Conservation (phyloP, 2,329 filamentous ascomycete genomes). For the Periglandula ipomoeae region DNA sequence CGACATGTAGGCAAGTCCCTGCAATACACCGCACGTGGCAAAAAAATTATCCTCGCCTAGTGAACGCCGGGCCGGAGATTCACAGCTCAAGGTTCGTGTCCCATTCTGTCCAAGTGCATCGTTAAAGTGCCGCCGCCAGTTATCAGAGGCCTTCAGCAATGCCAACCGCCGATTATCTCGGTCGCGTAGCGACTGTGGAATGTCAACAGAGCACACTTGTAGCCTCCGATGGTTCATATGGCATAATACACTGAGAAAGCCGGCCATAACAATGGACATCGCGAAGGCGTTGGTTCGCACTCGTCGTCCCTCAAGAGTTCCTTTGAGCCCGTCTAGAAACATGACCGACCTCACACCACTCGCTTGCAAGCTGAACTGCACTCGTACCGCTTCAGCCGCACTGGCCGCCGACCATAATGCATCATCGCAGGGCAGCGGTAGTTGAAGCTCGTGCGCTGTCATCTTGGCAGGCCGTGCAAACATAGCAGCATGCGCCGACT, state of each 20-base stretch:
- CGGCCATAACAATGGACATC: conserved; percentile 79
- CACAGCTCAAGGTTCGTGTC: too few relatives aligned
- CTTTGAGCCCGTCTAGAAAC: conserved; percentile 86
- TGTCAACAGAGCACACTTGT: too few relatives aligned
- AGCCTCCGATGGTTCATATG: conserved; percentile 96
- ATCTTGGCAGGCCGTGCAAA: conserved; percentile 96
- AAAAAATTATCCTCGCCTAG: too few relatives aligned
- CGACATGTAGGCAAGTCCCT: too few relatives aligned
- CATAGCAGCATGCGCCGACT: conserved; percentile 95
- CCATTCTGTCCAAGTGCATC: too few relatives aligned
- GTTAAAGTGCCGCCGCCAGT: too few relatives aligned
- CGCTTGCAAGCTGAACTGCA: conserved; percentile 70
- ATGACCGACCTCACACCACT: conserved; percentile 77
- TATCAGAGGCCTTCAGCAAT: too few relatives aligned
- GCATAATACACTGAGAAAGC: too few relatives aligned
- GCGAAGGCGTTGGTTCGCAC: conserved; percentile 92
- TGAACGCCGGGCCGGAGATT: too few relatives aligned
- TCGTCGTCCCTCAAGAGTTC: conserved; percentile 73
- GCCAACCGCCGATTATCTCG: too few relatives aligned
- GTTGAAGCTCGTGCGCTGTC: conserved; percentile 90
- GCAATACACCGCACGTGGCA: too few relatives aligned
- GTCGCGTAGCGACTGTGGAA: too few relatives aligned
- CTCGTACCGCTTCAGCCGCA: conserved; percentile 73
- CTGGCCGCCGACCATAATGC: conserved; percentile 85
- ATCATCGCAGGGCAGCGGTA: conserved; percentile 88